Base-by-base conservation (phyloP, 2,329 filamentous ascomycete species). In the Colletotrichum ledebouriae region DNA sequence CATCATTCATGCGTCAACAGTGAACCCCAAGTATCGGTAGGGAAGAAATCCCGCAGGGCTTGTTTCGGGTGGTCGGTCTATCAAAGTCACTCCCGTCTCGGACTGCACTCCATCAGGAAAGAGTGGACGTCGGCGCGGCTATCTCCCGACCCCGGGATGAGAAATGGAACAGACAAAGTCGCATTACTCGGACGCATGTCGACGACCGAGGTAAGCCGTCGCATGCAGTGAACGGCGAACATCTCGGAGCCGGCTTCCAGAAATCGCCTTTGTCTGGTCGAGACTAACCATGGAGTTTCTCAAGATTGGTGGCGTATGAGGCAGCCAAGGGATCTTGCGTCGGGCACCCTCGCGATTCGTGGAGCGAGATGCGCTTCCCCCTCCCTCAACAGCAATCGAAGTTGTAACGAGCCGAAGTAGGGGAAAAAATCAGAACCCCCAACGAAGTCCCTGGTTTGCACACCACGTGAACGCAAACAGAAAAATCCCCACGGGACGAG, bases 381-480 rank as follows among this genome's bases (percentile, higher is more conserved):
- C 44, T 29, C 42, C 56, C 56, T 52, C 22, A 41, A 44, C 52
- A 29, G 29, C 29, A 39, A 47, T 47, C 39, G 37, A 44, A 53
- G 53, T 47, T 64, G 60, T 41, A 39, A 64, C 33, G 39, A 59
- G 46, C n/a, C 41, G 46, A 6, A 57, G 55, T 15, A 34, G 15
- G 20, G 13, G 20, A 10, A n/a, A 47, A 59, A 47, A 60, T 6
- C 46, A 46, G 25, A 61, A 39, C 13, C 25, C 47, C 44, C 39
- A 42, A 56, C 46, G 20, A 59, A 13, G 42, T 34, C 55, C 55
- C 60, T 41, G 39, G 60, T 44, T 41, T 13, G 42, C 12, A 55
- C 25, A 49, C 61, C 61, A 68, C 65, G 65, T 68, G 65, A 64
- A 68, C 47, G 49, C 47, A 59, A 25, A n/a, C 11, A 53, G 41